Evolutionary conservation across 2,329 filamentous ascomycete species (phyloP).

Genomic region (Geosmithia flava): DNA sequence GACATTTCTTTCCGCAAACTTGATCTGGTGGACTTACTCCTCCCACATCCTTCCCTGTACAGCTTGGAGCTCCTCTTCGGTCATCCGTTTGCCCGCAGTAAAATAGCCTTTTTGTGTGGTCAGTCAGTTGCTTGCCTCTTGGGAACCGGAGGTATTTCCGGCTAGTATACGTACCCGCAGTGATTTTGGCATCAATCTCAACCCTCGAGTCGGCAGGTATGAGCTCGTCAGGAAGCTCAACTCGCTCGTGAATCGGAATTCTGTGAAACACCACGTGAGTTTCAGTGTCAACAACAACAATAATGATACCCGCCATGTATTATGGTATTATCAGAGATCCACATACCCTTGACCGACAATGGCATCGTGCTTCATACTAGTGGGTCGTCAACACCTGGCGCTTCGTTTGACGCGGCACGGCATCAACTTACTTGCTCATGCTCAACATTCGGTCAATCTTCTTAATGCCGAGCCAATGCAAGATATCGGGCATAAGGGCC

Average conservation of each 20-base stretch:
- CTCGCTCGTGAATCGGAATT: conserved; percentile 77
- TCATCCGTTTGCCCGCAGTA: conserved; percentile 83
- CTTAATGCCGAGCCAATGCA: conserved; percentile 96
- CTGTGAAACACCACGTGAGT: conserved; percentile 20
- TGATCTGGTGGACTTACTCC: conserved; percentile 35
- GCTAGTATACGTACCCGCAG: conserved; percentile 56
- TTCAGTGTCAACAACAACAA: not conserved
- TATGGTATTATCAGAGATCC: not conserved
- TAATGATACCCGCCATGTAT: not conserved
- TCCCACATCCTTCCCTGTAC: conserved; percentile 91
- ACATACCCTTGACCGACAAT: conserved; percentile 68
- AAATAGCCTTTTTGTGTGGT: conserved; percentile 44
- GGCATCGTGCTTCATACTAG: conserved; percentile 80
- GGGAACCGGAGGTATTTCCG: not conserved
- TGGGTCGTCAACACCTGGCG: not conserved
- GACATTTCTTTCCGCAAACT: not conserved
- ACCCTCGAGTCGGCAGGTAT: conserved; percentile 91
- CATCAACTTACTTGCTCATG: conserved; percentile 80
- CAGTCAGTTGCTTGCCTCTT: not conserved
- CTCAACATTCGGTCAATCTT: conserved; percentile 98
- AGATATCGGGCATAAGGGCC: conserved; percentile 92
- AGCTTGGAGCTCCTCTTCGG: conserved; percentile 69
- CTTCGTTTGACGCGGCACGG: conserved; percentile 1
- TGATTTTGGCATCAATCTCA: conserved; percentile 99
- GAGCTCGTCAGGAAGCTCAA: conserved; percentile 86